Conservation (phyloP, 257 asterid genomes). For the Gentiana straminea region DNA sequence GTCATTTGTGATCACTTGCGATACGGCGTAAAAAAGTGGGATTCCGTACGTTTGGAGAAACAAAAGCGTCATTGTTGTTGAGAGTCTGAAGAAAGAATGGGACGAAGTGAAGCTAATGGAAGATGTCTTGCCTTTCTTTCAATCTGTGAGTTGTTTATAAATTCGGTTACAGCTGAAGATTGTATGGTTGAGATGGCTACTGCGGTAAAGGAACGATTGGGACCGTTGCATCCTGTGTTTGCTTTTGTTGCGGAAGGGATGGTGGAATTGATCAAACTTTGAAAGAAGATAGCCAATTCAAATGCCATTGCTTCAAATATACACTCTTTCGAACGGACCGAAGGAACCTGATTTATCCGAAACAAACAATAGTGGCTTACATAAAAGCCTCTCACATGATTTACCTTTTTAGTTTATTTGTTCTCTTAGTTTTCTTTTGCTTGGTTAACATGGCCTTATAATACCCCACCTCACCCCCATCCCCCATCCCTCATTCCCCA, state of each 20-base stretch:
- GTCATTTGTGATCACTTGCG: constrained; percentile 66
- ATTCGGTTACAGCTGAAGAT: constrained; percentile 54
- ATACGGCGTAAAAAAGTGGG: constrained; percentile 70
- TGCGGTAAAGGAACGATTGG: constrained; percentile 49
- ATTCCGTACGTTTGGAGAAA: constrained; percentile 81
- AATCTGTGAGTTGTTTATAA: constrained; percentile 43
- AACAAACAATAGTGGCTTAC: no score
- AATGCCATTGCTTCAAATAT: no score
- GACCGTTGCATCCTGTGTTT: constrained; percentile 39
- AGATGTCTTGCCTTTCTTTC: constrained; percentile 77
- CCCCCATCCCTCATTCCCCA: no score
- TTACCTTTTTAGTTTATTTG: no score
- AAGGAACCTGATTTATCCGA: no score
- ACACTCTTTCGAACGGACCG: no score
- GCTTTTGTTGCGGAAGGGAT: constrained; percentile 60
- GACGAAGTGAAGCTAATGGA: constrained; percentile 90
- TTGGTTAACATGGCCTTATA: no score
- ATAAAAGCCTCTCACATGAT: no score
- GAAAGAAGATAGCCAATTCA: constrained; percentile 25
- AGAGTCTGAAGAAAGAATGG: constrained; percentile 91
- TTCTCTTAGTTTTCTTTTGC: no score
- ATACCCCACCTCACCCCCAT: no score
- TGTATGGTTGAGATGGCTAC: constrained; percentile 80
- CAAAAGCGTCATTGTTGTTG: constrained; percentile 56
- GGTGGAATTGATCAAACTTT: constrained; percentile 77